Base-by-base conservation (phyloP, 192 early-diverging fungal genomes). In the Coemansia sp. region DNA sequence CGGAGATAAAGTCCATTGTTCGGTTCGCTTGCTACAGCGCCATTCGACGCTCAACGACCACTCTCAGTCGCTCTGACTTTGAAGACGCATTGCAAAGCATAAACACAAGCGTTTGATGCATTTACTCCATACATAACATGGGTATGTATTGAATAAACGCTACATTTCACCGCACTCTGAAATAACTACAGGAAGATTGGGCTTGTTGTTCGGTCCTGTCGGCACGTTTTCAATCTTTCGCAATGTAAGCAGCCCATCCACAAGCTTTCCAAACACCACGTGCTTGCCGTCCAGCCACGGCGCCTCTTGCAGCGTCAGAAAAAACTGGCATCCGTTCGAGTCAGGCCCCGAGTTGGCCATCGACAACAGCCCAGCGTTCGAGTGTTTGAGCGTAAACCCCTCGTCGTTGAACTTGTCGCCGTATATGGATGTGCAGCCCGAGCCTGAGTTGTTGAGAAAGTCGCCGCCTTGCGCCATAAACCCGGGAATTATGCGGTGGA, bases 241-340 rank as follows among this genome's bases (percentile, higher is more conserved):
- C 39, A 95, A 74, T 0, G 96, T 81, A 6, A 94, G 86, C 37
- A 87, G 80, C 1, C 91, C 92, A 65, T 91, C 87, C n/a, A 96
- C 41, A 22, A 97, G 92, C 67, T 87, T 77, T 31, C 94, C 96
- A 86, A 97, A 98, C 35, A 98, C 93, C 48, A 97, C 95, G 68
- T 98, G 94, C 59, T 90, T 91, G 61, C 84, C 84, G 73, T 98
- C 94, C 71, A 99, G 74, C 86, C 92, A 93, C 17, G 85, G 61
- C 11, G 94, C 96, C 68, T 83, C 80, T 43, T 87, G 87, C 19
- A 93, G 94, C 59, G 90, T 92, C 70, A 98, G 90, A 79, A 96
- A 96, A 85, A 97, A 97, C 87, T 95, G 93, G 29, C 87, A 89
- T 3, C 89, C 90, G 69, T 91, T 90, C 39, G 88, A 88, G 73